A percentile compares a stretch with the other conserved stretches of the same genome.
Evolutionary conservation across 495 filamentous ascomycete species (phyloP).

Genomic region (Xylaria acuta): DNA sequence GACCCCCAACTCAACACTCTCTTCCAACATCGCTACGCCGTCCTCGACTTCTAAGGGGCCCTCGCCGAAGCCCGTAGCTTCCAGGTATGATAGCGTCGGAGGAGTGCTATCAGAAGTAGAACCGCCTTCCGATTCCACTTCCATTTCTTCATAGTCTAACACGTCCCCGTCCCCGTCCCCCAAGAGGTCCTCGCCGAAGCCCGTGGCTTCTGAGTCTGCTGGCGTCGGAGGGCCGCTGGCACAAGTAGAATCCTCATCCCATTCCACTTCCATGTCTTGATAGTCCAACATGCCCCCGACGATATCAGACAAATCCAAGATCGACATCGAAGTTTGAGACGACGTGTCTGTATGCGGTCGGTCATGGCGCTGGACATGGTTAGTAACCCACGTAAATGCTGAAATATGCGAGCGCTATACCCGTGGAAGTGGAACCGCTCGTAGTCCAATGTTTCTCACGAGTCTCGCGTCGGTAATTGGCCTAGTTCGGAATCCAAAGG

Average conservation of each 20-base stretch:
- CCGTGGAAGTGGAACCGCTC: slow-evolving; percentile 41
- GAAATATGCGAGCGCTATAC: slow-evolving; percentile 32
- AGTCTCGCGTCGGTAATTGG: slow-evolving; percentile 42
- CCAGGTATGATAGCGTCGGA: slow-evolving; percentile 28
- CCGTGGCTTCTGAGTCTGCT: slow-evolving; percentile 28
- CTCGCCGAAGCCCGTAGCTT: slow-evolving; percentile 33
- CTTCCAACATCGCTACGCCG: slow-evolving; percentile 65
- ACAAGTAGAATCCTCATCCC: background rate
- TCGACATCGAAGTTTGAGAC: background rate
- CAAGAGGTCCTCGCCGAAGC: slow-evolving; percentile 40
- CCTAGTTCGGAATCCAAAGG: slow-evolving; percentile 50
- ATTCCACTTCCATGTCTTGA: background rate
- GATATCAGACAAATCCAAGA: background rate
- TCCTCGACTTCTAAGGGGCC: slow-evolving; percentile 50
- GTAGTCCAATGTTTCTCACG: slow-evolving; percentile 45
- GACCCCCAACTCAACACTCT: slow-evolving; percentile 57
- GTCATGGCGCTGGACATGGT: slow-evolving; percentile 5
- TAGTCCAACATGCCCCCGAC: background rate
- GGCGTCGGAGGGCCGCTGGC: slow-evolving; percentile 19
- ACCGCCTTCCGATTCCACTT: background rate
- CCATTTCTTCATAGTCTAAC: background rate
- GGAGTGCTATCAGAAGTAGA: background rate
- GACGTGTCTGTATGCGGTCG: background rate
- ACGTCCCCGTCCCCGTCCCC: slow-evolving; percentile 30
- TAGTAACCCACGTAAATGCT: background rate